Evolutionary conservation across 257 asterid genomes (phyloP), one percentile per base, ranked within the genome.

Genomic region (Solanum peruvianum): DNA sequence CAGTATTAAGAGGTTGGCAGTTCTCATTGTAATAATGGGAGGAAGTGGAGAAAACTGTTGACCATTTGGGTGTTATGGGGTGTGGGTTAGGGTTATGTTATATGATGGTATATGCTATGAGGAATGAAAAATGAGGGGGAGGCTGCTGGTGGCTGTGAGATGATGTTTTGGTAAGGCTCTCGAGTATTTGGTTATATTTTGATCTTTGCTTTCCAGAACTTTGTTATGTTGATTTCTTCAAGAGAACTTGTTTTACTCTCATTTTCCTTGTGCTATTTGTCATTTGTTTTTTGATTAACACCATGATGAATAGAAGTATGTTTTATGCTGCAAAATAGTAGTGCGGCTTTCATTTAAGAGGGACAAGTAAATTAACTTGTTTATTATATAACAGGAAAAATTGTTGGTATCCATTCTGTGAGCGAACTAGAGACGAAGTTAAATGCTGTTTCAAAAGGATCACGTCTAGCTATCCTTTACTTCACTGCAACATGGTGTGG

Each of bases 401-500:
- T 96, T 39, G 88, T 95, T 18, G 88, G 84, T 39, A 90, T 96
- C 83, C 92, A 86, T 77, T 93, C 97, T 56, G 87, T 88, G 39
- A 83, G 87, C 7, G 96, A 94, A 86, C 45, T 94, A 85, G 93
- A 91, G 86, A 33, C 18, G 3, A 94, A 88, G 89, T 77, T 94
- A 87, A 87, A 71, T 33, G 97, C 95, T 47, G 95, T 98, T 56
- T 52, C 91, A 10, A 90, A 77, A 86, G 60, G 90, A 56, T 92
- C 95, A 0, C 92, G 93, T 42, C 93, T 96, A 23, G 90, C 95
- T 39, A 42, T 96, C 18, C 88, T 96, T 66, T 96, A 95, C 87
- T 96, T 95, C 92, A 96, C 96, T 0, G 97, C 98, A 29, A 89
- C 93, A 6, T 95, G 98, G 98, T 94, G 99, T 56, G 98, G 98